A percentile compares a stretch with the other conserved stretches of the same genome.
Evolutionary conservation across 1,139 yeast genomes (phyloP).

Genomic region (Taphrina wiesneri): DNA sequence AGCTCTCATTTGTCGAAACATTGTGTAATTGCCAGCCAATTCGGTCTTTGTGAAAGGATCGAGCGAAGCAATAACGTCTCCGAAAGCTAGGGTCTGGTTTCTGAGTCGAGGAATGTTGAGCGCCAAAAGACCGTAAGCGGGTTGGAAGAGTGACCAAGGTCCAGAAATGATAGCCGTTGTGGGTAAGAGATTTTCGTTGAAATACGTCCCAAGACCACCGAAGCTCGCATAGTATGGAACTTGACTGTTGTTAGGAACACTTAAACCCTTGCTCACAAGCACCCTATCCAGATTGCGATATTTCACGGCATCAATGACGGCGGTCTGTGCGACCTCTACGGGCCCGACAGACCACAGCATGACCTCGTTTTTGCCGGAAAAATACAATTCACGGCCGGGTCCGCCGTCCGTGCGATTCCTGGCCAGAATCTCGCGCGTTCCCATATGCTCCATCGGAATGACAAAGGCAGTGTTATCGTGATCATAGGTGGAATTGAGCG

Average conservation of each 20-base stretch:
- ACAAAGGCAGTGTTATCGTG: neutral
- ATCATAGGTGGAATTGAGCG: neutral
- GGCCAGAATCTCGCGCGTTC: neutral
- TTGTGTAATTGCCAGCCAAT: neutral
- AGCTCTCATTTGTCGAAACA: neutral
- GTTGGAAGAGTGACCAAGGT: neutral
- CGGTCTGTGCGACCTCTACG: neutral
- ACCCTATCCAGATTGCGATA: neutral
- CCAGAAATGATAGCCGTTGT: neutral
- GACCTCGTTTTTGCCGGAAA: neutral
- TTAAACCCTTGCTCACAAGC: neutral
- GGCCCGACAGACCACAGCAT: slow-evolving; percentile 3
- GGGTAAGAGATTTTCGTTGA: neutral
- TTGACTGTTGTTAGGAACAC: neutral
- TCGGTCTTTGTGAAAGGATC: neutral
- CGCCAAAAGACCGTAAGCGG: neutral
- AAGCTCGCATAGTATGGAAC: neutral
- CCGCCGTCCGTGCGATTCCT: neutral
- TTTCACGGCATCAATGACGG: neutral
- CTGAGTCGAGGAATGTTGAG: neutral
- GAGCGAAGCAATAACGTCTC: neutral
- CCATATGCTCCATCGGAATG: slow-evolving; percentile 1
- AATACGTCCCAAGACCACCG: neutral
- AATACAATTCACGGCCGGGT: neutral
- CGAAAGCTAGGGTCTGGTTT: slow-evolving; percentile 1